Evolutionary conservation across 2,329 filamentous ascomycete genomes (phyloP).

Genomic region (Trichoderma brevicompactum): DNA sequence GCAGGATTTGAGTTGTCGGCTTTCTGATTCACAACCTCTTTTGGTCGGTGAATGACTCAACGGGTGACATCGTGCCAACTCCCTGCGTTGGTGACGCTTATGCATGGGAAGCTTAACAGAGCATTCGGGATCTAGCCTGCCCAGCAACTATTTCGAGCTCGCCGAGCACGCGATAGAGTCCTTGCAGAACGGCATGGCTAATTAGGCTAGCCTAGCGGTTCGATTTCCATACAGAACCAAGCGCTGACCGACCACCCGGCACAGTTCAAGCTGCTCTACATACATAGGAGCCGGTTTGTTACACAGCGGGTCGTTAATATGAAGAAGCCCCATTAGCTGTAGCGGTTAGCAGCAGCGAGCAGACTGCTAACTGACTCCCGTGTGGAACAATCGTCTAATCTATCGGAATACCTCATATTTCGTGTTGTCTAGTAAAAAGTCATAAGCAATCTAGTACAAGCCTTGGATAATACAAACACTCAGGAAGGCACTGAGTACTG

Average conservation of each 20-base stretch:
- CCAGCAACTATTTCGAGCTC: not conserved
- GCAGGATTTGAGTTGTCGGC: not conserved
- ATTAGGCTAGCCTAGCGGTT: not conserved
- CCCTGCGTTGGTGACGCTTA: not conserved
- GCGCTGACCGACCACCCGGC: not conserved
- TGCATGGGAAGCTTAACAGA: not conserved
- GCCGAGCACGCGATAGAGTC: slow-evolving; percentile 23
- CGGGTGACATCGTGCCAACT: not conserved
- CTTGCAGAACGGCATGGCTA: not conserved
- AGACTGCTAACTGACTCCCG: not conserved
- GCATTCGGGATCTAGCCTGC: not conserved
- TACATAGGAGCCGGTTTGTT: too few species aligned
- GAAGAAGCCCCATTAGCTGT: too few species aligned
- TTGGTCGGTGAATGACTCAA: not conserved
- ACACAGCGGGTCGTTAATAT: too few species aligned
- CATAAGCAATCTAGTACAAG: not conserved
- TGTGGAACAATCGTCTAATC: not conserved
- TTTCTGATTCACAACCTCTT: not conserved
- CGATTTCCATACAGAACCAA: not conserved
- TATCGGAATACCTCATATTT: slow-evolving; percentile 83
- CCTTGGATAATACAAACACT: slow-evolving; percentile 46
- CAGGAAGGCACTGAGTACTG: slow-evolving; percentile 88
- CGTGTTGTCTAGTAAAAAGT: slow-evolving; percentile 70
- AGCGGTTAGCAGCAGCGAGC: too few species aligned
- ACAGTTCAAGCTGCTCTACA: not conserved